Evolutionary conservation across 768 basidiomycete species (phyloP).

Genomic region (Tulasnella sp.): DNA sequence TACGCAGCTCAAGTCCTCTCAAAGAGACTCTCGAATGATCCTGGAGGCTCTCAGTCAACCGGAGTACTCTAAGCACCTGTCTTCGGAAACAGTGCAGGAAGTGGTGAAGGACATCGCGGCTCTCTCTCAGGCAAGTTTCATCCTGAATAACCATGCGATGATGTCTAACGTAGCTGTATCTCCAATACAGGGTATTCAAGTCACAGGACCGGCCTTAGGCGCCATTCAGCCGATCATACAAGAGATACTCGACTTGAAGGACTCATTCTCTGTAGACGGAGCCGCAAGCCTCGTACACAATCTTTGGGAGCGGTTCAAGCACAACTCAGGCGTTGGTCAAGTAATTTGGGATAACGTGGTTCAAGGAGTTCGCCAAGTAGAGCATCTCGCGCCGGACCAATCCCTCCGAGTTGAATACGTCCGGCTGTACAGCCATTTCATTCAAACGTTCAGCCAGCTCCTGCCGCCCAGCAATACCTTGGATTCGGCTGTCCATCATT

Average conservation of each 20-base stretch:
- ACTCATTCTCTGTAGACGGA: background rate
- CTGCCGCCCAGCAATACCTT: conserved; percentile 47
- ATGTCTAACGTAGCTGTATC: background rate
- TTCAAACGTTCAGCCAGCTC: conserved; percentile 65
- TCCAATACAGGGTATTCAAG: conserved; percentile 20
- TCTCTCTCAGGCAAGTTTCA: conserved; percentile 45
- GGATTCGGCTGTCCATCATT: conserved; percentile 55
- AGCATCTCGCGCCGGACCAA: conserved; percentile 38
- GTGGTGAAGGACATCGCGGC: conserved; percentile 47
- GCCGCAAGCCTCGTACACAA: conserved; percentile 50
- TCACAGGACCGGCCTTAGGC: conserved; percentile 42
- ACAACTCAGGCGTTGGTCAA: conserved; percentile 62
- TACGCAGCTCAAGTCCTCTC: conserved; percentile 49
- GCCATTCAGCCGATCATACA: conserved; percentile 5
- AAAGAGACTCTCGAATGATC: conserved; percentile 52
- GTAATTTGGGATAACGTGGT: conserved; percentile 78
- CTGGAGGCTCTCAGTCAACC: conserved; percentile 37
- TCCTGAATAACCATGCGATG: background rate
- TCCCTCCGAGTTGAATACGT: conserved; percentile 25
- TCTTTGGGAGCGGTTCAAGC: conserved; percentile 75
- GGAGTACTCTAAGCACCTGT: conserved; percentile 37
- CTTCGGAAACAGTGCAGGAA: conserved; percentile 43
- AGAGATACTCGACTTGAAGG: background rate
- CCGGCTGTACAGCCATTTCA: conserved; percentile 46
- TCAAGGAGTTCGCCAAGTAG: conserved; percentile 51